Evolutionary conservation across 169 alveolate genomes (phyloP), one percentile per base, ranked within the genome.

Genomic region (Plasmodium berghei): DNA sequence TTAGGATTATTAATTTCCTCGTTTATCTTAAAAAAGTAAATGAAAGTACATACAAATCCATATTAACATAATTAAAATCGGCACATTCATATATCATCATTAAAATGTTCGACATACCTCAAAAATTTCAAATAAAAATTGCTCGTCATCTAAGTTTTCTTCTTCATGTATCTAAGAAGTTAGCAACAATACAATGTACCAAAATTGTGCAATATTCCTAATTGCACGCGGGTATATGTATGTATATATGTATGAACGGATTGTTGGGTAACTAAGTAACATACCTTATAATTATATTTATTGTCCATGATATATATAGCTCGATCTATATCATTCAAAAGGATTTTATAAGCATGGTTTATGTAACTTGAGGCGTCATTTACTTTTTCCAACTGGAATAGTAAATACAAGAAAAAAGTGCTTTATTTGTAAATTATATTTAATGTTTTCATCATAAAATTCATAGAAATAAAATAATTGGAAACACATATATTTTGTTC

Each of bases 331-430:
- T 80, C 90, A 34, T 80, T 80, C 9, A 16, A 52, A 28, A 80
- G 40, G 9, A 42, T 55, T 67, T 8, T 42, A 61, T 80, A 80
- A 66, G 90, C 90, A 67, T 71, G 12, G 80, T 80, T 80, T 49
- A 80, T 42, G 72, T 80, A 67, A 28, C 90, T 80, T 1, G 90
- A 80, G 18, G 66, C 90, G 52, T 80, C 83, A 62, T 80, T 80
- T 66, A 80, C 67, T 59, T 67, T 59, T 9, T 66, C 90, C 14
- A 66, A 12, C 90, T 80, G 42, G 3, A 34, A 54, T 20, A 18
- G 59, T 59, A 20, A 74, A 24, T 24, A 56, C n/a, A 48, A 42
- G 58, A 34, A 58, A 56, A 73, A 9, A 58, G 1, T 20, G 20
- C 52, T 63, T 20, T 59, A 20, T 59, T 18, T 59, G 9, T 6